phyloP scores from a whole-genome alignment of 371 early-diverging fungal species.

The Mucor velutinosus region DNA sequence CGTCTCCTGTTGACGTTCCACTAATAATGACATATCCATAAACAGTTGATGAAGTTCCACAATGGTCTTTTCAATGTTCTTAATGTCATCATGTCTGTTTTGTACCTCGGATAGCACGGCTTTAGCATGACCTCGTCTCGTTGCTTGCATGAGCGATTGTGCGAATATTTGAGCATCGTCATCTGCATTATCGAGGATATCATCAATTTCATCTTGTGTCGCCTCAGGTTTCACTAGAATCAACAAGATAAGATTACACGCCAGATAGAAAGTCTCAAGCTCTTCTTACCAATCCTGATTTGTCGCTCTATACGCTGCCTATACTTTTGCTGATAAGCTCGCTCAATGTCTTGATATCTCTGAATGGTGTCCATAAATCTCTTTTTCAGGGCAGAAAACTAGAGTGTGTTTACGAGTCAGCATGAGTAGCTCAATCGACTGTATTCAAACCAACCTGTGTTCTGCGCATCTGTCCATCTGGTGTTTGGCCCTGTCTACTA shows the following conservation, averaged over 20 bases:
- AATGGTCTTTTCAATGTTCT: constrained; percentile 80
- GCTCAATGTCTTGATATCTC: constrained; percentile 75
- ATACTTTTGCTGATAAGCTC: constrained; percentile 75
- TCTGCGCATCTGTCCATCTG: constrained; percentile 36
- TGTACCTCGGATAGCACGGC: constrained; percentile 78
- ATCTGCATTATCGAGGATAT: constrained; percentile 66
- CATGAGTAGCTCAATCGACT: neutral
- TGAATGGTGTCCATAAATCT: constrained; percentile 79
- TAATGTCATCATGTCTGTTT: constrained; percentile 78
- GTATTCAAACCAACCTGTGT: constrained; percentile 26
- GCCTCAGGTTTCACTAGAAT: constrained; percentile 77
- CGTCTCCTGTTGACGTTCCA: constrained; percentile 73
- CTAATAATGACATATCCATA: constrained; percentile 83
- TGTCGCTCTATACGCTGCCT: constrained; percentile 79
- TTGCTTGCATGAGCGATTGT: constrained; percentile 66
- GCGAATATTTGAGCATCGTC: constrained; percentile 75
- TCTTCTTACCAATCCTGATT: constrained; percentile 67
- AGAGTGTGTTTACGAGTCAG: neutral
- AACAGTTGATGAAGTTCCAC: constrained; percentile 84
- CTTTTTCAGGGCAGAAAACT: constrained; percentile 38
- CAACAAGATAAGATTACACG: neutral
- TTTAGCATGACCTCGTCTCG: constrained; percentile 75
- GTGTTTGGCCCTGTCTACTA: constrained; percentile 16
- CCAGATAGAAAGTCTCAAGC: neutral
- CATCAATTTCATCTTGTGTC: constrained; percentile 72